These are phyloP conservation scores for Allomyces arbusculus DNA, from an alignment of 192 early-diverging fungal species.

Conservation along the genomic window DNA sequence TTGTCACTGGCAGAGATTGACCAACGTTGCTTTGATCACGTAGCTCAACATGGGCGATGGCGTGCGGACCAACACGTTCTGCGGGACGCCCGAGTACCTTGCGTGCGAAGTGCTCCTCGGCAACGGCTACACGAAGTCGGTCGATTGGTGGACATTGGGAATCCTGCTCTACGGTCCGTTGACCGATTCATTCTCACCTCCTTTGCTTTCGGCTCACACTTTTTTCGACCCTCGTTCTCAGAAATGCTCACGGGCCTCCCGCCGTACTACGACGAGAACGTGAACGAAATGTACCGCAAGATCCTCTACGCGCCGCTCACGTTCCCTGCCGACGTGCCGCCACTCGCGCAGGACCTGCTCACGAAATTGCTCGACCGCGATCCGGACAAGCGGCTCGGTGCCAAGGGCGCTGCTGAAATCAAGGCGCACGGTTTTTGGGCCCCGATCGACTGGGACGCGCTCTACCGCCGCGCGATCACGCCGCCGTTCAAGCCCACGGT, in stretches of 20 bases:
- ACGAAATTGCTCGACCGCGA: slow-evolving; percentile 25
- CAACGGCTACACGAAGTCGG: slow-evolving; percentile 42
- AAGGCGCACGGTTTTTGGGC: slow-evolving; percentile 23
- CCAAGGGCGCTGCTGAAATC: slow-evolving; percentile 21
- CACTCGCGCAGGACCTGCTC: not conserved
- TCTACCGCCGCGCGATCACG: slow-evolving; percentile 16
- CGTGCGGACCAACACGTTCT: slow-evolving; percentile 55
- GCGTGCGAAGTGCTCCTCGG: slow-evolving; percentile 68
- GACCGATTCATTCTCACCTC: not conserved
- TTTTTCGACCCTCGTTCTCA: not conserved
- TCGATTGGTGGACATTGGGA: slow-evolving; percentile 71
- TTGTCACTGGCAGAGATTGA: not conserved
- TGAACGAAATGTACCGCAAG: slow-evolving; percentile 85
- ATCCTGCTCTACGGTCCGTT: slow-evolving; percentile 51
- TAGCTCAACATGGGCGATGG: slow-evolving; percentile 21
- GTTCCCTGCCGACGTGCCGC: slow-evolving; percentile 8
- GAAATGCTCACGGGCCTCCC: slow-evolving; percentile 77
- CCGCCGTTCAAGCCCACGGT: slow-evolving; percentile 33
- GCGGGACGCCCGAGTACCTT: slow-evolving; percentile 72
- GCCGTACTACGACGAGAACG: slow-evolving; percentile 87
- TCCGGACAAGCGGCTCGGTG: slow-evolving; percentile 20
- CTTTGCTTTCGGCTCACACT: no score
- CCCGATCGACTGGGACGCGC: slow-evolving; percentile 23
- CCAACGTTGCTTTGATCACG: slow-evolving; percentile 12
- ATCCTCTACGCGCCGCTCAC: slow-evolving; percentile 39